Percentiles rank a stretch among this genome's conserved stretches.
Evolutionary conservation across 164 flowering plant species (phyloP).

Genomic region (Euptelea pleiosperma): DNA sequence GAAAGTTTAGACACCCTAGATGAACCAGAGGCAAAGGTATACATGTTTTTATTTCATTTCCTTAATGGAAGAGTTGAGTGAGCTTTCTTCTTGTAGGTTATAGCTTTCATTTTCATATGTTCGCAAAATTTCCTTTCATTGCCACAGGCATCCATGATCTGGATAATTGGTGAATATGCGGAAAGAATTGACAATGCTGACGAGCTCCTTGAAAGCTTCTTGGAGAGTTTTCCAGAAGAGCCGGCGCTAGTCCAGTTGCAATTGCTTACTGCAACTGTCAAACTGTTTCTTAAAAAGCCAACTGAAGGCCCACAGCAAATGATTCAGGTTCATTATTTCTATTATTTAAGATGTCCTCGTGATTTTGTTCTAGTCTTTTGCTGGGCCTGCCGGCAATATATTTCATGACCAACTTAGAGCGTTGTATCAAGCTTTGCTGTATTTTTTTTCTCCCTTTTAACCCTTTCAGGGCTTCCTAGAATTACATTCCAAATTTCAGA

Average conservation of each 20-base stretch:
- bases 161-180: slow-evolving; percentile 99
- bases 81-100: not conserved
- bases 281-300: slow-evolving; percentile 94
- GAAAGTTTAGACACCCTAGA: slow-evolving; percentile 97
- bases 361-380: not conserved
- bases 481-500: not conserved
- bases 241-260: slow-evolving; percentile 96
- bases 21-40: slow-evolving; percentile 99
- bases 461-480: not conserved
- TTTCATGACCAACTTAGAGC: not conserved
- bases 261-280: slow-evolving; percentile 93
- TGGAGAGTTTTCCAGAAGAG: slow-evolving; percentile 96
- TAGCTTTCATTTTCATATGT: not conserved
- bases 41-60: not conserved
- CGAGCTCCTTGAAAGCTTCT: slow-evolving; percentile 95
- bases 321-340: slow-evolving; percentile 71
- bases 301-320: slow-evolving; percentile 99
- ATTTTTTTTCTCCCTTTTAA: not conserved
- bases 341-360: not conserved
- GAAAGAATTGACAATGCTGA: slow-evolving; percentile 99
- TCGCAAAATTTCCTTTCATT: slow-evolving; percentile 2
- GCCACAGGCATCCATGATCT: slow-evolving; percentile 94
- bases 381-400: not conserved
- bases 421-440: not conserved
- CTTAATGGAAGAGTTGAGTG: not conserved